Evolutionary conservation across 129 eudicot genomes (phyloP).

Genomic region (Tagetes patula): DNA sequence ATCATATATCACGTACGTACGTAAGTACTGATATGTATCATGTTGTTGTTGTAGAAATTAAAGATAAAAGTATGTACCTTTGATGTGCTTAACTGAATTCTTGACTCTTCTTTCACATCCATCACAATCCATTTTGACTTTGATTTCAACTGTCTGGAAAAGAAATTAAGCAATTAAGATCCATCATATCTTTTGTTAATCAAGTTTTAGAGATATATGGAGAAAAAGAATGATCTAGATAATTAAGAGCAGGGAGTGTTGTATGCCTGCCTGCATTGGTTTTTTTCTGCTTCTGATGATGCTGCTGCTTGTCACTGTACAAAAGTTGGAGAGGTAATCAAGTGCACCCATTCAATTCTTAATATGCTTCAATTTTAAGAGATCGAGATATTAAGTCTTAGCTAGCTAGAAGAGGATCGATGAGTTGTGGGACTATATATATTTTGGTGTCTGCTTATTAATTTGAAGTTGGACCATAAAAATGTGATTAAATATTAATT

Average conservation of each 20-base stretch:
- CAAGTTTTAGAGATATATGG: neutral
- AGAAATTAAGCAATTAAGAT: conserved; percentile 12
- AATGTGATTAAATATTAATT: neutral
- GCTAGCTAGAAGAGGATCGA: conserved; percentile 14
- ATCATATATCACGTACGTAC: too few relatives aligned
- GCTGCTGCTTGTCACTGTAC: conserved; percentile 74
- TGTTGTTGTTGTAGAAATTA: neutral
- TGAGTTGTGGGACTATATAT: conserved; percentile 33
- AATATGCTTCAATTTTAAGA: conserved; percentile 21
- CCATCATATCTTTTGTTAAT: conserved; percentile 15
- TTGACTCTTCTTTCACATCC: conserved; percentile 96
- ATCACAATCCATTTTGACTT: conserved; percentile 96
- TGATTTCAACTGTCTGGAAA: conserved; percentile 84
- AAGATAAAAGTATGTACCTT: conserved; percentile 44
- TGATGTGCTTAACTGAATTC: conserved; percentile 72
- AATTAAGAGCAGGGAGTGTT: neutral
- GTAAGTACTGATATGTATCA: too few relatives aligned
- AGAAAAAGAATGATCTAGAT: conserved; percentile 12
- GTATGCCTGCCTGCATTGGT: conserved; percentile 92
- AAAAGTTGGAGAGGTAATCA: conserved; percentile 79
- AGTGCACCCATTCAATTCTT: conserved; percentile 79
- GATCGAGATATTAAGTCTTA: conserved; percentile 8
- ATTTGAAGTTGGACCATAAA: conserved; percentile 24
- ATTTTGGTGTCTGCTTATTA: conserved; percentile 11
- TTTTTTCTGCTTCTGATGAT: conserved; percentile 58